phyloP scores from a whole-genome alignment of 2,329 filamentous ascomycete genomes.

The Alternaria sp. region DNA sequence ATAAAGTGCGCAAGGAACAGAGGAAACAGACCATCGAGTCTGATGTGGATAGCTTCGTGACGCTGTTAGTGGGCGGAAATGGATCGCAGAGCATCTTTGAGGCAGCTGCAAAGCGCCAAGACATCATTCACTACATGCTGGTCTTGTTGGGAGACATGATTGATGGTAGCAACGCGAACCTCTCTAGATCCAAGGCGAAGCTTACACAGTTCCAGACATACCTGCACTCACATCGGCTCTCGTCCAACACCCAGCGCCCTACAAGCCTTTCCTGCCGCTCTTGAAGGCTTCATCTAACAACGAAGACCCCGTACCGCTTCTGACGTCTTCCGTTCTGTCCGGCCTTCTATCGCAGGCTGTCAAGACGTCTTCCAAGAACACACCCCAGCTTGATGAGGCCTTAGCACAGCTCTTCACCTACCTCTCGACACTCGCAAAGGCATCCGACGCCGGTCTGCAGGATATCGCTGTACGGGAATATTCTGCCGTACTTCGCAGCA shows the following conservation, averaged over 20 bases:
- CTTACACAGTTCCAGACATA: constrained; percentile 67
- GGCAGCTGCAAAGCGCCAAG: constrained; percentile 78
- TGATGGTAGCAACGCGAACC: constrained; percentile 67
- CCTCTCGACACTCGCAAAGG: constrained; percentile 83
- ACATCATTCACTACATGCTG: constrained; percentile 94
- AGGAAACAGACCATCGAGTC: constrained; percentile 82
- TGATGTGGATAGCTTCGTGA: constrained; percentile 81
- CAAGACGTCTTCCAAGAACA: constrained; percentile 67
- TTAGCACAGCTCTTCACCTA: constrained; percentile 87
- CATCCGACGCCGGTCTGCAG: constrained; percentile 86
- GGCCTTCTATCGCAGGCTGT: constrained; percentile 75
- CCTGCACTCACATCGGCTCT: constrained; percentile 81
- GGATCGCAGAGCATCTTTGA: constrained; percentile 80
- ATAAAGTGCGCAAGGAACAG: constrained; percentile 94
- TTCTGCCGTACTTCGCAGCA: constrained; percentile 81
- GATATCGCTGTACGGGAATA: constrained; percentile 95
- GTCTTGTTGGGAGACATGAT: constrained; percentile 89
- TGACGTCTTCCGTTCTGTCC: constrained; percentile 87
- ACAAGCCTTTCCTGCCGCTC: constrained; percentile 83
- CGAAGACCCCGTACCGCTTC: constrained; percentile 86
- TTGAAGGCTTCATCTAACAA: constrained; percentile 84
- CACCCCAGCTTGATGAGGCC: constrained; percentile 73
- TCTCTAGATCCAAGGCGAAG: neutral
- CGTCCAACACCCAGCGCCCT: constrained; percentile 73
- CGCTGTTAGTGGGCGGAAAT: constrained; percentile 77